Base-by-base conservation (phyloP, 2,329 filamentous ascomycete genomes). In the Diaporthe humulicola region DNA sequence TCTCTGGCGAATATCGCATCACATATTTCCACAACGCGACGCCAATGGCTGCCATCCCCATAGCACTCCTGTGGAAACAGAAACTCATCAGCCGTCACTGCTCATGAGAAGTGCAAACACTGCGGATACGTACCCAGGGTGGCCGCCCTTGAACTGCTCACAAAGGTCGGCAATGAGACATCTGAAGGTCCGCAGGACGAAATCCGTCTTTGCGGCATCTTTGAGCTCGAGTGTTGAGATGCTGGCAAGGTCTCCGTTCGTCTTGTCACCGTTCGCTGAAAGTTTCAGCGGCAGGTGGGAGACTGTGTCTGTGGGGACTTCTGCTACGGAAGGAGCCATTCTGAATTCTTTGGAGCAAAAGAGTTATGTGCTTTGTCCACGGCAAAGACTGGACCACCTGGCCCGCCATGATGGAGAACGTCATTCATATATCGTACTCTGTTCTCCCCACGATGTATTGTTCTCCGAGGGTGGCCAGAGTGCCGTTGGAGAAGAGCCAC, bases 111-210 rank as follows among this genome's bases (percentile, higher is more conserved):
- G 7, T 19, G 7, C 19, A 25, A 15, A 38, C 2, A 14, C 22
- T 9, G 3, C 48, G 17, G 38, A 4, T 5, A 74, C 86, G 78
- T 84, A 92, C 89, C 92, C 92, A 25, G 92, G 92, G 79, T 94
- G 92, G 0, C 92, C 92, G 48, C 91, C 91, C 76, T 90, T 90
- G 82, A 93, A 94, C 77, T 94, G 92, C 80, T 94, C 88, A 78
- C 91, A 93, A 4, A 94, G 83, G 80, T 94, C 92, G 58, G 92
- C 91, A 74, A 94, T 91, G 40, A 94, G 83, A 67, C 89, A 84
- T 72, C 92, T 86, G 79, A 93, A 93, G 8, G 89, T 89, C 78
- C 87, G 88, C 69, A 93, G 82, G 2, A 92, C 89, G 28, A 88
- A 80, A 66, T 91, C 87, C 9, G 48, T 69, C 64, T 54, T 54